Conservation (phyloP, 257 asterid genomes). For the Rhazya stricta region DNA sequence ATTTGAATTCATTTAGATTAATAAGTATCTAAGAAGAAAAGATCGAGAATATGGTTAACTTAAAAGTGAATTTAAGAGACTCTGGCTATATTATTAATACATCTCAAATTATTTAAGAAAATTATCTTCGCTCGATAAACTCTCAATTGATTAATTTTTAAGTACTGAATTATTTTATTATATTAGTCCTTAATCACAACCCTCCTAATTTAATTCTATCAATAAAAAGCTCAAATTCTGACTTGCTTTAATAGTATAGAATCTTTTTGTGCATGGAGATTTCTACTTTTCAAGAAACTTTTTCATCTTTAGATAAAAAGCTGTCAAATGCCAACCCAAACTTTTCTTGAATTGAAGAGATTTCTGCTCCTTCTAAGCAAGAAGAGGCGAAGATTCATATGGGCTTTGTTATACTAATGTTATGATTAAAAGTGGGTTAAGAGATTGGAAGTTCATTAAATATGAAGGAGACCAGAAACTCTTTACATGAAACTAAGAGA, state of each 20-base stretch:
- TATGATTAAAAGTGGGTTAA: conserved; percentile 6
- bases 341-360: conserved; percentile 12
- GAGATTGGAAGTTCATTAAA: background rate
- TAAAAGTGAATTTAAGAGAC: too few relatives aligned
- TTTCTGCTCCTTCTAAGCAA: conserved; percentile 4
- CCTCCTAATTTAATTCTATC: conserved; percentile 8
- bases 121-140: too few relatives aligned
- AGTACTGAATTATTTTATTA: too few relatives aligned
- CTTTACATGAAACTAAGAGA: background rate
- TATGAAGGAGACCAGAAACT: background rate
- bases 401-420: conserved; percentile 7
- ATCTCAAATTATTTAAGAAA: too few relatives aligned
- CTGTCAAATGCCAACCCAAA: conserved; percentile 3
- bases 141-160: too few relatives aligned
- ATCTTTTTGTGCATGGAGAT: conserved; percentile 22
- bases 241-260: conserved; percentile 16
- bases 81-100: too few relatives aligned
- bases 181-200: conserved; percentile 19
- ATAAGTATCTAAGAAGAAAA: too few relatives aligned
- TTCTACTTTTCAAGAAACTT: conserved; percentile 26
- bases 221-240: conserved; percentile 13
- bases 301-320: conserved; percentile 27
- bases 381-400: background rate
- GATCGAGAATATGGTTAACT: too few relatives aligned
- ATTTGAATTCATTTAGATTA: too few relatives aligned